phyloP scores from a whole-genome alignment of 306 rosid species.

The Cercis canadensis region DNA sequence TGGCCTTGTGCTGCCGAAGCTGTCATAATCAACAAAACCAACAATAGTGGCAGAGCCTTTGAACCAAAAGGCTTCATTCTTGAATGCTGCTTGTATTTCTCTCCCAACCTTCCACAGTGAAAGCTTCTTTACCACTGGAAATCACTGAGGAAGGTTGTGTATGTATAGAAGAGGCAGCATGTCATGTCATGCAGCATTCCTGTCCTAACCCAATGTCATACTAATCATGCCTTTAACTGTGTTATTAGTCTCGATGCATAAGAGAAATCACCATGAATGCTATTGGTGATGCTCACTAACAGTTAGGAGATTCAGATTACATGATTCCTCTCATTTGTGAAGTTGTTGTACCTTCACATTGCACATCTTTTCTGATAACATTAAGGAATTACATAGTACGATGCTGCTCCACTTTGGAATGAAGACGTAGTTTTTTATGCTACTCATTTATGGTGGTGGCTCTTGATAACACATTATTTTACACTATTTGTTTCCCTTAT shows the following conservation, averaged over 20 bases:
- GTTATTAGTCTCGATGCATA: neutral
- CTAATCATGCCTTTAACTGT: conserved; percentile 39
- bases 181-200: conserved; percentile 38
- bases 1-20: conserved; percentile 50
- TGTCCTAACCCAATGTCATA: conserved; percentile 61
- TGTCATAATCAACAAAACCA: conserved; percentile 35
- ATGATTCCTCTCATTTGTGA: conserved; percentile 40
- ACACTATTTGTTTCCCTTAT: too few relatives aligned
- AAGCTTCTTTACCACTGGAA: conserved; percentile 32
- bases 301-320: conserved; percentile 49
- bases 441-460: too few relatives aligned
- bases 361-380: too few relatives aligned
- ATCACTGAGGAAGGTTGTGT: neutral
- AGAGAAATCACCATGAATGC: conserved; percentile 21
- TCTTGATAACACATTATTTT: too few relatives aligned
- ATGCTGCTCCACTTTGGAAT: too few relatives aligned
- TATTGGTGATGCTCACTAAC: conserved; percentile 32
- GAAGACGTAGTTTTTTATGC: too few relatives aligned
- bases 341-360: conserved; percentile 9
- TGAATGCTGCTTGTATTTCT: neutral
- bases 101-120: neutral
- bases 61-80: conserved; percentile 41
- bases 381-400: too few relatives aligned
- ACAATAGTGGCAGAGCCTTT: conserved; percentile 36
- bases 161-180: conserved; percentile 41